Percentiles rank a stretch among this genome's conserved stretches.
Conservation (phyloP, 1,284 basidiomycete species). For the Ustilago xerochloae region DNA sequence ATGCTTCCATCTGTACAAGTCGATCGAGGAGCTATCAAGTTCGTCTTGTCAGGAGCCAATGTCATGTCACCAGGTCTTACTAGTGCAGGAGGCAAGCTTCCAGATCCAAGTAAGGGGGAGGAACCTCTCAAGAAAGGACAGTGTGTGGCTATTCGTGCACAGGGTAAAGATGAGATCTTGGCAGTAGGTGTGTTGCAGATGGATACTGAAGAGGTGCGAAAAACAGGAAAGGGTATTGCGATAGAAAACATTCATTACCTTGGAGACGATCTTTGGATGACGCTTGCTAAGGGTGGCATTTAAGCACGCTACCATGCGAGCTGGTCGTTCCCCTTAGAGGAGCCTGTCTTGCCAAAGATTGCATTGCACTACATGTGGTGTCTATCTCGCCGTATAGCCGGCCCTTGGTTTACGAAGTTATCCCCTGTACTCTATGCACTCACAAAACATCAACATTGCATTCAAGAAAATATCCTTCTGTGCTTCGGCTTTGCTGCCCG, state of each 20-base stretch:
- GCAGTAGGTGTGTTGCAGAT: constrained; percentile 87
- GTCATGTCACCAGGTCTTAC: constrained; percentile 83
- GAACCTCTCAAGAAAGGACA: constrained; percentile 77
- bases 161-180: constrained; percentile 94
- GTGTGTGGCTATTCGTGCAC: constrained; percentile 87
- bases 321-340: background rate
- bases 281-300: constrained; percentile 50
- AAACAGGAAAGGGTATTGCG: constrained; percentile 87
- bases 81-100: constrained; percentile 87
- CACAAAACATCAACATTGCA: background rate
- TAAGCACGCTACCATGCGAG: background rate
- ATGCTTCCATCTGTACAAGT: constrained; percentile 88
- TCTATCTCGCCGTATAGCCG: no score
- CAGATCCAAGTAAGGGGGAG: constrained; percentile 73
- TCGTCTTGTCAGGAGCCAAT: constrained; percentile 80
- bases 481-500: no score
- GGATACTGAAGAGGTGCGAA: constrained; percentile 87
- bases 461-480: background rate
- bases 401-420: background rate
- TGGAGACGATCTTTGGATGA: constrained; percentile 71
- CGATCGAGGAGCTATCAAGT: constrained; percentile 97
- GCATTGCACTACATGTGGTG: no score
- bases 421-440: background rate
- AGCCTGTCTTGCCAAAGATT: no score
- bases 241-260: constrained; percentile 87